These are phyloP conservation scores for Trifolium subterraneum DNA, from an alignment of 306 rosid species.

Conservation along the genomic window DNA sequence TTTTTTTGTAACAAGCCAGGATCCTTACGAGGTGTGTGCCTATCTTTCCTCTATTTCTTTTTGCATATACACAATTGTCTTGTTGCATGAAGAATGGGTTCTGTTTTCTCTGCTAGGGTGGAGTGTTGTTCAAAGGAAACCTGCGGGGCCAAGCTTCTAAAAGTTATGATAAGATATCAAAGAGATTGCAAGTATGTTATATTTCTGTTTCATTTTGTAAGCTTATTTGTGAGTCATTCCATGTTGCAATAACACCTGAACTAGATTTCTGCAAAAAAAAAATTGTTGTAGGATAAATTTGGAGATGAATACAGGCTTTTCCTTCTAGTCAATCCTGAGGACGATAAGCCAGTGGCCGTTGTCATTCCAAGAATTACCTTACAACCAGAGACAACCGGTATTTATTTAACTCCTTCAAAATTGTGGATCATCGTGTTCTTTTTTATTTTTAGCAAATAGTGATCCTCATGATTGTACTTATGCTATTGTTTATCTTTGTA, in stretches of 20 bases:
- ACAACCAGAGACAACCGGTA: slow-evolving; percentile 93
- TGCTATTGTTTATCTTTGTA: slow-evolving; percentile 47
- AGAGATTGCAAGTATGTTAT: slow-evolving; percentile 74
- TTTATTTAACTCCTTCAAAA: slow-evolving; percentile 39
- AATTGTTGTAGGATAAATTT: slow-evolving; percentile 69
- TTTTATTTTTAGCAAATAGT: not conserved
- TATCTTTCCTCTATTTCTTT: slow-evolving; percentile 27
- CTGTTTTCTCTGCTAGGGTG: slow-evolving; percentile 65
- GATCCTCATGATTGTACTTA: slow-evolving; percentile 30
- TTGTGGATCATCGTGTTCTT: not conserved
- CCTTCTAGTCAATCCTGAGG: slow-evolving; percentile 94
- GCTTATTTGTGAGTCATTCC: slow-evolving; percentile 34
- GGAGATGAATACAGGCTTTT: slow-evolving; percentile 87
- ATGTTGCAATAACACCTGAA: slow-evolving; percentile 31
- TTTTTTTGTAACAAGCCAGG: slow-evolving; percentile 88
- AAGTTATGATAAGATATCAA: slow-evolving; percentile 86
- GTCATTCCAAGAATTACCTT: slow-evolving; percentile 88
- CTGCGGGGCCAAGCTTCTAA: slow-evolving; percentile 86
- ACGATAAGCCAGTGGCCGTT: slow-evolving; percentile 93
- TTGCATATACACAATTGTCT: slow-evolving; percentile 32
- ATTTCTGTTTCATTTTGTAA: slow-evolving; percentile 10
- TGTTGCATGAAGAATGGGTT: slow-evolving; percentile 33
- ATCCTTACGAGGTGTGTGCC: slow-evolving; percentile 86
- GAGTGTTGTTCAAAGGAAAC: slow-evolving; percentile 95
- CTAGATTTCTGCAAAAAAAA: slow-evolving; percentile 20